These are phyloP conservation scores for Linum trigynum DNA, from an alignment of 345 rosid species.

Conservation along the genomic window DNA sequence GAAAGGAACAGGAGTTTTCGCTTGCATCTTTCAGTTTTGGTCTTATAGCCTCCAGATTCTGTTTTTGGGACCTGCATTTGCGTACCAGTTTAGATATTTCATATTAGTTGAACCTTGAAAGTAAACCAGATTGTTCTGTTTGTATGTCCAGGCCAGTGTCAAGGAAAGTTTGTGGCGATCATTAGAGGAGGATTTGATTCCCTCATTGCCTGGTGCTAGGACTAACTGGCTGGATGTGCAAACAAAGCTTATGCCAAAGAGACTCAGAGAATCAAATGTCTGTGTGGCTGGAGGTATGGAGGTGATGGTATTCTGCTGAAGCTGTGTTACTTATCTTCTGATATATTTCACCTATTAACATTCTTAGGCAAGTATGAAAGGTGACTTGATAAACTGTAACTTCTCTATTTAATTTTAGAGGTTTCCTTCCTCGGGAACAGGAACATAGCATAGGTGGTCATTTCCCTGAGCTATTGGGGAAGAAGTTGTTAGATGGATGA, in stretches of 20 bases:
- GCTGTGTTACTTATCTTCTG: slow-evolving; percentile 2
- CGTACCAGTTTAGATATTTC: neutral
- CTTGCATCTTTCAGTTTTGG: neutral
- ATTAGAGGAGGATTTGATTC: slow-evolving; percentile 83
- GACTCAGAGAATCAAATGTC: slow-evolving; percentile 59
- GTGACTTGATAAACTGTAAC: neutral
- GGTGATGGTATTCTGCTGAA: slow-evolving; percentile 24
- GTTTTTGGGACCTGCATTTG: neutral
- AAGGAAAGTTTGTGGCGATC: slow-evolving; percentile 75
- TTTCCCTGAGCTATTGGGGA: too few relatives aligned
- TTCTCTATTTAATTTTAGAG: neutral
- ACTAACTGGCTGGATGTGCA: slow-evolving; percentile 94
- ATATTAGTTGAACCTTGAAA: neutral
- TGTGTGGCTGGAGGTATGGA: slow-evolving; percentile 98
- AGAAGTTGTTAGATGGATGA: too few relatives aligned
- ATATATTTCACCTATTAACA: neutral
- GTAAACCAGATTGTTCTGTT: neutral
- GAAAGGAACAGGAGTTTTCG: neutral
- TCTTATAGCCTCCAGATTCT: neutral
- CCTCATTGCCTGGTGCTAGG: slow-evolving; percentile 58
- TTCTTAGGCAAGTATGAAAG: neutral
- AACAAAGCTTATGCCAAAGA: slow-evolving; percentile 60
- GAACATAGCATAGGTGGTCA: too few relatives aligned
- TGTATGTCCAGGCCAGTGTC: slow-evolving; percentile 46
- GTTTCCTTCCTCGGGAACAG: neutral